phyloP scores from a whole-genome alignment of 1,284 basidiomycete species.

The Trametes sp. region DNA sequence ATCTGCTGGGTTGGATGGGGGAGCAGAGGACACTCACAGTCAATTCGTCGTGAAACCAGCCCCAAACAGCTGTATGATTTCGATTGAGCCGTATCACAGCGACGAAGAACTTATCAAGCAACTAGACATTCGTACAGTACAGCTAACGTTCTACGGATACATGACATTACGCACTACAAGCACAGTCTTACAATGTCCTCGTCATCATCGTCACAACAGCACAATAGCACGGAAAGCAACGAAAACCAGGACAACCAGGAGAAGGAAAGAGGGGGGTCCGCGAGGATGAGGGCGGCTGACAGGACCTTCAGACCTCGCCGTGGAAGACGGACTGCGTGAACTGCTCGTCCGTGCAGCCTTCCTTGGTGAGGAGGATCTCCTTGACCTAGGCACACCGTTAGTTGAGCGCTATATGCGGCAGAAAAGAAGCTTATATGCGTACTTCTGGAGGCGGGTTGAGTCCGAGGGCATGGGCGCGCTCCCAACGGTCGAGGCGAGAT shows the following conservation, averaged over 20 bases:
- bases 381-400: constrained; percentile 59
- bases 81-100: too few species aligned
- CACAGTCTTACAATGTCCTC: constrained; percentile 7
- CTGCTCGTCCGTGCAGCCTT: constrained; percentile 54
- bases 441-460: constrained; percentile 88
- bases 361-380: constrained; percentile 71
- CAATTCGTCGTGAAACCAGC: too few species aligned
- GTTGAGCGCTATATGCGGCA: background rate
- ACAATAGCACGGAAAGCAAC: background rate
- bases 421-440: constrained; percentile 33
- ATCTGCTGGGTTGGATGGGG: too few species aligned
- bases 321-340: constrained; percentile 61
- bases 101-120: background rate
- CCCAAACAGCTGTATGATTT: too few species aligned
- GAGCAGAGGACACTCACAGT: too few species aligned
- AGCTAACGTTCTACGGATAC: constrained; percentile 13
- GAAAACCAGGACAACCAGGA: background rate
- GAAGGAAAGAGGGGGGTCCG: background rate
- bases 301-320: constrained; percentile 46
- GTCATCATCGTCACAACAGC: background rate
- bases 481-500: constrained; percentile 86
- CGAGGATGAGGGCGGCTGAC: constrained; percentile 6
- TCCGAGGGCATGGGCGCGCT: constrained; percentile 83
- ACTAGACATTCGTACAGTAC: constrained; percentile 8
- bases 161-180: constrained; percentile 14